Base-by-base conservation (phyloP, 2,329 filamentous ascomycete genomes). In the Diaporthe capsici region DNA sequence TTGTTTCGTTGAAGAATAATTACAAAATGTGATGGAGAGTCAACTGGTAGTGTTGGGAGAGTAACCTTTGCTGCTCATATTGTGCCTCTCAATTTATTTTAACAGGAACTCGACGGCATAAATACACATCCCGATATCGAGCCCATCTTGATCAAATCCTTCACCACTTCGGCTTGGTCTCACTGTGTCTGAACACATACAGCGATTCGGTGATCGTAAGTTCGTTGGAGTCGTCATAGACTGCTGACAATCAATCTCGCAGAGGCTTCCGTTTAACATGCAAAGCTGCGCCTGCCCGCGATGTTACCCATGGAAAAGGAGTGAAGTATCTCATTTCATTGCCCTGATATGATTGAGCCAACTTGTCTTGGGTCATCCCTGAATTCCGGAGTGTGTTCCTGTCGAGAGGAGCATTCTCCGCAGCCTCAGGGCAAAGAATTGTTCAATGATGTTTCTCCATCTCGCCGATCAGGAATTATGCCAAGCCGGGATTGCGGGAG, bases 401-500 rank as follows among this genome's bases (percentile, higher is more conserved):
- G 47, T 39, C 6, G 31, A 20, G 31, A 28, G 22, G 31, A 39
- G 47, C 65, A 39, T 68, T 68, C 65, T 68, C 65, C 65, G 47
- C 65, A 68, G 65, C 49, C 47, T 28, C 47, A 17, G n/a, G 8
- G 13, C 44, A 53, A 68, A 25, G 12, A 51, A 25, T 17, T 37
- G 47, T 51, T 25, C 44, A 68, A 25, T 53, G 65, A 53, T 68
- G 47, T 68, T 37, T 53, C 65, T 9, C 47, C 34, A 37, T 51
- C 34, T 28, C 34, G 47, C 31, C 47, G 65, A 68, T 68, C 65
- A 53, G 44, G 31, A 28, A 42, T 2, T 10, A 20, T 28, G 65
- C 65, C 65, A 68, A 68, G 65, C 47, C 65, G 65, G 47, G 65
- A 68, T 22, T 20, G 65, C 65, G 34, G 65, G 65, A 53, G 47